Conservation (phyloP, 352 stramenopile species). For the Globisporangium acanthophoron region DNA sequence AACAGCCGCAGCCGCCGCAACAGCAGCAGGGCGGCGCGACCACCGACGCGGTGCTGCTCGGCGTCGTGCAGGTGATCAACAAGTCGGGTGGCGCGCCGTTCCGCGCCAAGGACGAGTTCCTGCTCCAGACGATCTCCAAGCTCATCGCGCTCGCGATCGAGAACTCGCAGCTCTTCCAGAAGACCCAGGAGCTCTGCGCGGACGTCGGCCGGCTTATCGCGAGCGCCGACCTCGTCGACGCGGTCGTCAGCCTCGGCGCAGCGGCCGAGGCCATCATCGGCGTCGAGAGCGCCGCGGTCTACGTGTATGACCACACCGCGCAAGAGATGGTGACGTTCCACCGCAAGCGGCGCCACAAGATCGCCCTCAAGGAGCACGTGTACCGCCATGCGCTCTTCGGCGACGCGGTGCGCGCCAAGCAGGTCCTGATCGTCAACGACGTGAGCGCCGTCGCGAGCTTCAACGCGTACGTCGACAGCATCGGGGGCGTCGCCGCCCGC, state of each 20-base stretch:
- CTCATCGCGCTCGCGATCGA: constrained; percentile 76
- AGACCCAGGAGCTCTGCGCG: constrained; percentile 63
- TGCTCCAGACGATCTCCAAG: constrained; percentile 69
- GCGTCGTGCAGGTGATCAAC: constrained; percentile 80
- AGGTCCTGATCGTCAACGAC: constrained; percentile 69
- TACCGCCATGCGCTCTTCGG: constrained; percentile 55
- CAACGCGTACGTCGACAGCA: constrained; percentile 70
- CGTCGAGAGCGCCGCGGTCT: constrained; percentile 60
- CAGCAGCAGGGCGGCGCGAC: constrained; percentile 1
- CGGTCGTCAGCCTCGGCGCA: constrained; percentile 40
- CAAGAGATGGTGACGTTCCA: constrained; percentile 68
- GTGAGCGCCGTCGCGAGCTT: constrained; percentile 25
- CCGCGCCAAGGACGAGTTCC: constrained; percentile 73
- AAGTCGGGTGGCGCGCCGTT: constrained; percentile 73
- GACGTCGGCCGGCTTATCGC: constrained; percentile 61
- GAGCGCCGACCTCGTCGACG: constrained; percentile 53
- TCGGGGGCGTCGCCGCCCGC: constrained; percentile 36
- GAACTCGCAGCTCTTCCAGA: constrained; percentile 78
- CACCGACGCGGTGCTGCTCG: constrained; percentile 39
- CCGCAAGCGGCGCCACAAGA: constrained; percentile 55
- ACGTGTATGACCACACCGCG: constrained; percentile 37
- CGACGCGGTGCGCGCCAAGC: constrained; percentile 31
- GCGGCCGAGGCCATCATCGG: constrained; percentile 69
- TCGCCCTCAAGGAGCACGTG: constrained; percentile 38
- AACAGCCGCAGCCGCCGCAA: background rate